Base-by-base conservation (phyloP, 148 eudicot genomes). In the Dysphania ambrosioides region DNA sequence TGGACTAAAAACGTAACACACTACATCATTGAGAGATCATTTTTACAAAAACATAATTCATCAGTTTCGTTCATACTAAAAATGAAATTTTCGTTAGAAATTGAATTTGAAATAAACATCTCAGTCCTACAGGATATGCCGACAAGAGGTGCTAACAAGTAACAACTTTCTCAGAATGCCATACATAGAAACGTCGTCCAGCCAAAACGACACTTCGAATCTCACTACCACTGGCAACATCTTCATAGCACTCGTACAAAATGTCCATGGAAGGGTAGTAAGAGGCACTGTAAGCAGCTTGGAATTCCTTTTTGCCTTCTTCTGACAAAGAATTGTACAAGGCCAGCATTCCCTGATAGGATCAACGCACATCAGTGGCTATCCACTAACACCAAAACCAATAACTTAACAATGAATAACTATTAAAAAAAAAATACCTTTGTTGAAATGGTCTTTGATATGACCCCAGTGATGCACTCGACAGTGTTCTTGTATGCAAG, bases 251-350 rank as follows among this genome's bases (percentile, higher is more conserved):
- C 76, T 95, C 97, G 7, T 95, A 95, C 62, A 95, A 82, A 65
- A 95, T 88, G 76, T 95, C 99, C 99, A 92, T 95, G 83, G 94
- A 87, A 32, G 99, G 99, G 75, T 95, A 92, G 82, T 61, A 95
- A 3, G 99, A 90, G 47, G 99, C 97, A 78, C 99, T 95, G 68
- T 95, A 95, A 30, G 99, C 97, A 62, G 89, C 85, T 86, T 87
- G 89, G 77, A 95, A 95, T 41, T 87, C 96, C 78, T 70, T 92
- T 79, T 95, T 92, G 66, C 88, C 99, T 63, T 89, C 92, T 73
- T 84, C 97, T 61, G 88, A 86, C 68, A 95, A 78, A 42, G 96
- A 87, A 71, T 92, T 85, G 74, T 95, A 95, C 79, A 95, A 84
- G 29, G 97, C 80, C 53, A 92, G 68, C 94, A 95, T 95, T 77